phyloP scores from a whole-genome alignment of 257 asterid genomes.

The Scutellaria minor region DNA sequence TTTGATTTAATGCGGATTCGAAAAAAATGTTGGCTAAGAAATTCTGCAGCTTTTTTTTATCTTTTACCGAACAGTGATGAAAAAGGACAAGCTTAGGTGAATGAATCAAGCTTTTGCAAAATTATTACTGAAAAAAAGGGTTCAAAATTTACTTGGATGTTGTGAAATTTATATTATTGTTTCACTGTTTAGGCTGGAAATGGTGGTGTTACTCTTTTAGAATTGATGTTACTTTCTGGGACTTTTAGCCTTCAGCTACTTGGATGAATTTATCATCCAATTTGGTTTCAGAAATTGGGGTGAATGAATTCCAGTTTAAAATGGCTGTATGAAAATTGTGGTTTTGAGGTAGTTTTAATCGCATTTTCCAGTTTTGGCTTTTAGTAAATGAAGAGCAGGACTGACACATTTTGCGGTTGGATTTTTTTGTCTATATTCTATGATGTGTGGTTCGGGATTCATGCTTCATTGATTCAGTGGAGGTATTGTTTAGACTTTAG shows the following conservation, averaged over 20 bases:
- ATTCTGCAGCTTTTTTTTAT: constrained; percentile 21
- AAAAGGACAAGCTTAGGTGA: constrained; percentile 18
- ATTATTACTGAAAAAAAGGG: constrained; percentile 8
- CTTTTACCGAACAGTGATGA: constrained; percentile 22
- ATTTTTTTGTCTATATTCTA: constrained; percentile 13
- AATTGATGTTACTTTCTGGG: constrained; percentile 1
- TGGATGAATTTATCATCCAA: constrained; percentile 17
- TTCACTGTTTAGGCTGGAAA: constrained; percentile 28
- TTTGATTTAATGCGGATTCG: constrained; percentile 28
- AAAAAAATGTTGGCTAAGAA: constrained; percentile 30
- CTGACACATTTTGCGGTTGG: not conserved
- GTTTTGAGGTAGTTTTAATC: constrained; percentile 12
- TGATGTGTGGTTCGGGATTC: not conserved
- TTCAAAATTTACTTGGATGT: constrained; percentile 22
- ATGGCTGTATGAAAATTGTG: not conserved
- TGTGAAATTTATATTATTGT: constrained; percentile 12
- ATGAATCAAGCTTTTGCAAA: constrained; percentile 28
- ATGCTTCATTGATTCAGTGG: constrained; percentile 9
- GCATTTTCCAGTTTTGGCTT: constrained; percentile 4
- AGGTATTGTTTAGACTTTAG: not conserved
- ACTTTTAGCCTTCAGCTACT: constrained; percentile 17
- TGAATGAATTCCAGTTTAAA: too few species aligned
- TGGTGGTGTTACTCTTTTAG: constrained; percentile 24
- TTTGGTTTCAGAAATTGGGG: constrained; percentile 1
- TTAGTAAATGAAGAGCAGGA: not conserved